phyloP scores from a whole-genome alignment of 345 rosid species.

The Ailanthus altissimus region DNA sequence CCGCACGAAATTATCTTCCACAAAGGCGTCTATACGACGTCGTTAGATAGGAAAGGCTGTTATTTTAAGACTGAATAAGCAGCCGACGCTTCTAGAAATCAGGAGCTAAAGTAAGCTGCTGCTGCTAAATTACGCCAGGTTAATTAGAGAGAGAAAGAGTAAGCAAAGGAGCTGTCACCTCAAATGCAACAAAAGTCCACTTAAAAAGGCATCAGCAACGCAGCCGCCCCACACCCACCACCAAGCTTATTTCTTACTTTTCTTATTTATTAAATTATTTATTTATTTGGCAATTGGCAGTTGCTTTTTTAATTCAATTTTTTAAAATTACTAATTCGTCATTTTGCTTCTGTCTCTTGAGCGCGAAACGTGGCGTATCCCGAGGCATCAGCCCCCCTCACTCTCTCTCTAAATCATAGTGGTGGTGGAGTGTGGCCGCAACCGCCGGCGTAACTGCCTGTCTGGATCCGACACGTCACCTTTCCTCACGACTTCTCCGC shows the following conservation, averaged over 20 bases:
- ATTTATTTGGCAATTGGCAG: conserved; percentile 19
- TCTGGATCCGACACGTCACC: conserved; percentile 37
- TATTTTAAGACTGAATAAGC: neutral
- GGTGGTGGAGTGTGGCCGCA: conserved; percentile 19
- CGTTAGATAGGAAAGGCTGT: neutral
- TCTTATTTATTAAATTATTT: neutral
- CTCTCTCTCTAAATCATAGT: neutral
- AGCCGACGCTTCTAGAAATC: conserved; percentile 17
- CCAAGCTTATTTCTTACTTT: neutral
- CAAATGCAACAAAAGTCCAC: conserved; percentile 30
- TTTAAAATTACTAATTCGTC: neutral
- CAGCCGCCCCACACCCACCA: conserved; percentile 38
- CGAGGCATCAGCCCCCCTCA: conserved; percentile 14
- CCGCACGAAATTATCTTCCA: neutral
- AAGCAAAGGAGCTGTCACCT: conserved; percentile 21
- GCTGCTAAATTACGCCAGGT: conserved; percentile 14
- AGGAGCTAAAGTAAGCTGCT: conserved; percentile 1
- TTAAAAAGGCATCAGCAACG: conserved; percentile 17
- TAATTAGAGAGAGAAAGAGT: neutral
- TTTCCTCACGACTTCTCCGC: conserved; percentile 11
- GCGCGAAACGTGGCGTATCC: conserved; percentile 32
- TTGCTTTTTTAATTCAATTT: conserved; percentile 8
- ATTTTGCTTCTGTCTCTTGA: neutral
- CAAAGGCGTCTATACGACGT: neutral
- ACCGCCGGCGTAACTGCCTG: conserved; percentile 41